A percentile compares a stretch with the other conserved stretches of the same genome.
Conservation (phyloP, 768 basidiomycete genomes). For the Lentinula raphanica region DNA sequence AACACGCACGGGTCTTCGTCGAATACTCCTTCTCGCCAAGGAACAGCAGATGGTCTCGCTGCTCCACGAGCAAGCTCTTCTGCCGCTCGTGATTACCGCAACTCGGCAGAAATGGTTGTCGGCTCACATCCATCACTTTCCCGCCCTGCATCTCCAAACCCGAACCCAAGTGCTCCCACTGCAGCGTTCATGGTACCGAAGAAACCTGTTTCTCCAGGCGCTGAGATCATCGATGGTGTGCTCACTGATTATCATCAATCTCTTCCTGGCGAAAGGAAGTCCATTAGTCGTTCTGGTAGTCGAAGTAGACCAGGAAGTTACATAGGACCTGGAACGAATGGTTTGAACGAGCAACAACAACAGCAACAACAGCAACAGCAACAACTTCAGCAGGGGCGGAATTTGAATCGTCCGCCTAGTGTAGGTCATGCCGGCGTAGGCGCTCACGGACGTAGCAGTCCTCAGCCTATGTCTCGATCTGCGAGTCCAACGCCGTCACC, state of each 20-base stretch:
- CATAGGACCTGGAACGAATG: conserved; percentile 23
- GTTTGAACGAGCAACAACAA: conserved; percentile 22
- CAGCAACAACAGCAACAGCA: conserved; percentile 20
- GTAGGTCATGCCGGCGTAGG: conserved; percentile 77
- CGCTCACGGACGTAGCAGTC: conserved; percentile 62
- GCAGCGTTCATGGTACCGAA: conserved; percentile 75
- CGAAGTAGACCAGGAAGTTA: conserved; percentile 39
- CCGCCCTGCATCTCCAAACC: conserved; percentile 68
- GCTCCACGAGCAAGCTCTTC: conserved; percentile 22
- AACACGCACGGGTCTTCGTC: neutral
- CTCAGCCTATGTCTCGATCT: conserved; percentile 43
- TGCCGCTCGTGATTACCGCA: conserved; percentile 58
- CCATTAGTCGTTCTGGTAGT: conserved; percentile 46
- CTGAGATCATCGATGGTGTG: conserved; percentile 63
- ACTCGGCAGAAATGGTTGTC: conserved; percentile 74
- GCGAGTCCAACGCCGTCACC: conserved; percentile 13
- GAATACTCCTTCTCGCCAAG: conserved; percentile 3
- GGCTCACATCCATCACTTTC: conserved; percentile 65
- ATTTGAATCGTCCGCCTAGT: conserved; percentile 48
- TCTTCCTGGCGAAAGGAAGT: conserved; percentile 79
- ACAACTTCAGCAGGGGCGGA: conserved; percentile 30
- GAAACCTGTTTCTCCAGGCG: conserved; percentile 32
- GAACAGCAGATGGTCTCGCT: conserved; percentile 10
- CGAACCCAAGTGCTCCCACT: conserved; percentile 38
- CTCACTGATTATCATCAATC: conserved; percentile 75